Conservation (phyloP, 768 basidiomycete species). For the Podaxis sp. region DNA sequence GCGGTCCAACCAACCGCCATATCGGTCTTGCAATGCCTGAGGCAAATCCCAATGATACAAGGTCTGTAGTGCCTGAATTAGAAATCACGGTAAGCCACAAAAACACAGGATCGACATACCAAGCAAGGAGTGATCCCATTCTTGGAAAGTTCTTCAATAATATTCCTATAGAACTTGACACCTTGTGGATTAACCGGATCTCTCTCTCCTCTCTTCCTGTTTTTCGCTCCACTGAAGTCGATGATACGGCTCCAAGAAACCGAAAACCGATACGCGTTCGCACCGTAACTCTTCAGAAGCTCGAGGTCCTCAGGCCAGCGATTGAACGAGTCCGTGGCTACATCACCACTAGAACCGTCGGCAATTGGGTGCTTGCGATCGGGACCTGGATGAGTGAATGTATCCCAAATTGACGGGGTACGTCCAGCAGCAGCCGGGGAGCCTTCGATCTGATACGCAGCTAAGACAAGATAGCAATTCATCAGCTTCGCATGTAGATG, state of each 20-base stretch:
- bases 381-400: conserved; percentile 48
- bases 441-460: conserved; percentile 75
- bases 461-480: conserved; percentile 26
- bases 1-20: conserved; percentile 74
- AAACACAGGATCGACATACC: conserved; percentile 28
- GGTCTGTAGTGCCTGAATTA: conserved; percentile 36
- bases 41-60: conserved; percentile 81
- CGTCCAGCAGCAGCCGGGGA: conserved; percentile 53
- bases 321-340: conserved; percentile 41
- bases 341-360: conserved; percentile 63
- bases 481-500: neutral
- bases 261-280: conserved; percentile 73
- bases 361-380: conserved; percentile 45
- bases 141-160: conserved; percentile 64
- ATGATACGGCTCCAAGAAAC: conserved; percentile 74
- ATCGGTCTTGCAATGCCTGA: conserved; percentile 66
- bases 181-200: conserved; percentile 66
- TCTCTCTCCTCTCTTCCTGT: conserved; percentile 32
- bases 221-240: conserved; percentile 32
- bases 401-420: conserved; percentile 72
- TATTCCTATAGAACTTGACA: conserved; percentile 60
- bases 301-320: conserved; percentile 65
- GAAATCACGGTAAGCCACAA: neutral
- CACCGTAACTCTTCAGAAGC: conserved; percentile 60
- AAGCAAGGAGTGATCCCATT: conserved; percentile 63